Conservation (phyloP, 768 basidiomycete species). For the Calocera viscosa region DNA sequence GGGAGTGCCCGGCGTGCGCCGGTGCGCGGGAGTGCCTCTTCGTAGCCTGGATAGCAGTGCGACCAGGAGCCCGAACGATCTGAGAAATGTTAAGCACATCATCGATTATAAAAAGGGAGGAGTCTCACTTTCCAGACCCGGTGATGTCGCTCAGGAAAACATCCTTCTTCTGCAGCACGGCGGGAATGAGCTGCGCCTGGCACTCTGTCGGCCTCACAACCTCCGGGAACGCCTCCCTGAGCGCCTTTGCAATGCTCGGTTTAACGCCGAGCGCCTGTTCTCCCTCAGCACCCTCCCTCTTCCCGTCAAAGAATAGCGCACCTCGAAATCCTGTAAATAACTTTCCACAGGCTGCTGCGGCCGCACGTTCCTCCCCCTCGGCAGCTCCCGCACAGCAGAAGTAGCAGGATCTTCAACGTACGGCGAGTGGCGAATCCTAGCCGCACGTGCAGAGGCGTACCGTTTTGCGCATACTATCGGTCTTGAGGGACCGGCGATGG, state of each 20-base stretch:
- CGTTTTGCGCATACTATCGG: neutral
- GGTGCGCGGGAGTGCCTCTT: constrained; percentile 16
- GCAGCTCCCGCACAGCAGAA: neutral
- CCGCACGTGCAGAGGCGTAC: neutral
- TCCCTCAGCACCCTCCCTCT: neutral
- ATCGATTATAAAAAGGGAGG: neutral
- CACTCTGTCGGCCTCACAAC: constrained; percentile 45
- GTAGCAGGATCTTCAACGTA: neutral
- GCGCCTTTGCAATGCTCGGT: constrained; percentile 4
- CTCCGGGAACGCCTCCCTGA: constrained; percentile 37
- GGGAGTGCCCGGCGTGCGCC: neutral
- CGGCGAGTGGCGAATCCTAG: neutral
- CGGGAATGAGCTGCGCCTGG: constrained; percentile 51
- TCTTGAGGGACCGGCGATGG: neutral
- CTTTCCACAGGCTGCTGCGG: neutral
- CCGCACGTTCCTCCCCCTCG: neutral
- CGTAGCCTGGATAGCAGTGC: constrained; percentile 42
- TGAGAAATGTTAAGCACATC: constrained; percentile 23
- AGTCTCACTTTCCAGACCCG: constrained; percentile 66
- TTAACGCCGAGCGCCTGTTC: constrained; percentile 8
- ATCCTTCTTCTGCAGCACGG: constrained; percentile 41
- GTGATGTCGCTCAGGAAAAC: constrained; percentile 56
- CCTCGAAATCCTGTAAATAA: neutral
- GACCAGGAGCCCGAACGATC: constrained; percentile 59
- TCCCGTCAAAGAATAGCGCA: neutral